Evolutionary conservation across 148 eudicot genomes (phyloP).

Genomic region (Amaranthus cruentus): DNA sequence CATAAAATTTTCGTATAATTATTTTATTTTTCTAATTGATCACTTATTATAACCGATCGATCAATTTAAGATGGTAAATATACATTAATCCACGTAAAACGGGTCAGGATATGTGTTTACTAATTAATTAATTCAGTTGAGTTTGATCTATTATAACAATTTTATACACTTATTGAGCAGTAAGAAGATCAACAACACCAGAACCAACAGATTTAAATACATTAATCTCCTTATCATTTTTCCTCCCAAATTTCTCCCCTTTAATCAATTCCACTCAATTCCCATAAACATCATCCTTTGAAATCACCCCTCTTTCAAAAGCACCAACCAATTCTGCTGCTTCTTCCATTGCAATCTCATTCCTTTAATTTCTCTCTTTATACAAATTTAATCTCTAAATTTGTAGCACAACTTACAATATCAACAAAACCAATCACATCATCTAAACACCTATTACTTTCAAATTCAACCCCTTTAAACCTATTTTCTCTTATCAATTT

Average conservation of each 20-base stretch:
- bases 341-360: constrained; percentile 67
- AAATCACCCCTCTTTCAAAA: constrained; percentile 64
- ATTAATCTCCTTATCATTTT: constrained; percentile 49
- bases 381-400: constrained; percentile 62
- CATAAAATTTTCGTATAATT: too few relatives aligned
- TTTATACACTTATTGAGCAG: constrained; percentile 80
- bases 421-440: constrained; percentile 52
- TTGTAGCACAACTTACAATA: constrained; percentile 80
- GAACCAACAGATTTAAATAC: constrained; percentile 95
- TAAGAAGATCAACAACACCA: constrained; percentile 66
- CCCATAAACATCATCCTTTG: constrained; percentile 52
- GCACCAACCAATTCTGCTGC: constrained; percentile 92
- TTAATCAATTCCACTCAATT: constrained; percentile 61
- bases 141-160: constrained; percentile 27
- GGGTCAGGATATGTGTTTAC: too few relatives aligned
- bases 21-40: too few relatives aligned
- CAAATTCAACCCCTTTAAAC: constrained; percentile 39
- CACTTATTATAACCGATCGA: too few relatives aligned
- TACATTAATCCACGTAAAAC: too few relatives aligned
- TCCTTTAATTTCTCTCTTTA: constrained; percentile 52
- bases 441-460: constrained; percentile 39
- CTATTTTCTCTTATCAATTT: constrained; percentile 27
- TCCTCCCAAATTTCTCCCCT: constrained; percentile 68
- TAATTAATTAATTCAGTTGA: constrained; percentile 1
- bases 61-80: too few relatives aligned